Percentiles rank a stretch among this genome's conserved stretches.
These are phyloP conservation scores for Thalassiosira hispida DNA, from an alignment of 352 stramenopile genomes.

Conservation along the genomic window DNA sequence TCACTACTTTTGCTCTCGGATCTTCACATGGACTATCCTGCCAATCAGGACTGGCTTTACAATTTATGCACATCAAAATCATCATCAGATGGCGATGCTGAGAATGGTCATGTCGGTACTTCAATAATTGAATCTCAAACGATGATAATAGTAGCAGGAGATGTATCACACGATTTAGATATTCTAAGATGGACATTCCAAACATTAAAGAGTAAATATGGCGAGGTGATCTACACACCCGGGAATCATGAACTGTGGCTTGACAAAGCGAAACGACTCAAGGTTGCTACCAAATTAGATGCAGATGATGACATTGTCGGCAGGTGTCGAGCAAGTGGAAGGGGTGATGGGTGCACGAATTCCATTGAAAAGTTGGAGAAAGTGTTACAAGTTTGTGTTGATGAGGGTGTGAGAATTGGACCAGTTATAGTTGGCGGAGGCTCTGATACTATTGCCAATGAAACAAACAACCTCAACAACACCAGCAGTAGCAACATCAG, in stretches of 20 bases:
- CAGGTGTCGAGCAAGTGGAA: not conserved
- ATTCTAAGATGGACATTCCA: constrained; percentile 53
- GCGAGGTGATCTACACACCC: constrained; percentile 45
- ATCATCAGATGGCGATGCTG: constrained; percentile 3
- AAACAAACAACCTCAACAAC: not conserved
- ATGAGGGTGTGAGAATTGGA: constrained; percentile 46
- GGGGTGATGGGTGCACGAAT: constrained; percentile 22
- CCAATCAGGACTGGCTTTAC: constrained; percentile 45
- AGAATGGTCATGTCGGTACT: not conserved
- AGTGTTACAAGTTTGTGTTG: constrained; percentile 47
- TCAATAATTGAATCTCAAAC: constrained; percentile 1
- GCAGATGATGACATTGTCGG: constrained; percentile 1
- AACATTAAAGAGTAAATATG: constrained; percentile 41
- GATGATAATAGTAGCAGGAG: constrained; percentile 50
- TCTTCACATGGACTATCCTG: constrained; percentile 51
- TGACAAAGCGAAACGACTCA: constrained; percentile 15
- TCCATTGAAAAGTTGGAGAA: constrained; percentile 58
- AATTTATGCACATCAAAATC: constrained; percentile 16
- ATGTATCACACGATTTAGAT: constrained; percentile 52
- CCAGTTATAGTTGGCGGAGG: constrained; percentile 38
- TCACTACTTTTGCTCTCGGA: constrained; percentile 39
- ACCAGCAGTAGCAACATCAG: not conserved
- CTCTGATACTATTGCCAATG: not conserved
- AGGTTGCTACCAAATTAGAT: constrained; percentile 8
- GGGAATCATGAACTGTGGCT: constrained; percentile 61